Conservation (phyloP, 371 early-diverging fungal genomes). For the Mycotypha africana region DNA sequence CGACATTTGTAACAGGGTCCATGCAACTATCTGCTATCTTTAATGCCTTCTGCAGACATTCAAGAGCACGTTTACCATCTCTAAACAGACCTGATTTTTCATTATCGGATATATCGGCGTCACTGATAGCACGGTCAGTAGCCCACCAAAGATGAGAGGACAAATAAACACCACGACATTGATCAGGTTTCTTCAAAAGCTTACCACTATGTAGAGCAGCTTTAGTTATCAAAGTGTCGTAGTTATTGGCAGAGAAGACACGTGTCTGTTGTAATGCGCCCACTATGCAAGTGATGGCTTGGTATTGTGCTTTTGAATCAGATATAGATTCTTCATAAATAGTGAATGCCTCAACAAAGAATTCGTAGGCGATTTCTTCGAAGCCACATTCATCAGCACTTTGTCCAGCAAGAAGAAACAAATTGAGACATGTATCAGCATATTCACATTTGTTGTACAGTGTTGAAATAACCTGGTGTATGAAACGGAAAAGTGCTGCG, state of each 20-base stretch:
- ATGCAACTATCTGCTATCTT: constrained; percentile 92
- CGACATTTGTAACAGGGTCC: constrained; percentile 78
- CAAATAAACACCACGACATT: constrained; percentile 77
- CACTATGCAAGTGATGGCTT: constrained; percentile 78
- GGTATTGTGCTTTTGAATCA: constrained; percentile 82
- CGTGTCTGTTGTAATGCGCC: constrained; percentile 52
- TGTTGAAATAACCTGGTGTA: constrained; percentile 69
- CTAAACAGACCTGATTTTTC: constrained; percentile 17
- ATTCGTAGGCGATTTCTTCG: constrained; percentile 88
- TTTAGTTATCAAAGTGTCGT: constrained; percentile 87
- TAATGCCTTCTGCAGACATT: constrained; percentile 86
- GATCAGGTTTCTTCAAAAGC: constrained; percentile 88
- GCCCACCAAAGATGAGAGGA: constrained; percentile 92
- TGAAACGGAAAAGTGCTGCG: constrained; percentile 62
- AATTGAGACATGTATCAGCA: constrained; percentile 59
- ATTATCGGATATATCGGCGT: constrained; percentile 17
- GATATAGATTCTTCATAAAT: constrained; percentile 91
- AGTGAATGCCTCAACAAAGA: constrained; percentile 90
- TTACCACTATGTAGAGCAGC: constrained; percentile 81
- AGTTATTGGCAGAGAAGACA: constrained; percentile 75
- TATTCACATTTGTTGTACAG: constrained; percentile 63
- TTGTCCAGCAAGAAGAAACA: constrained; percentile 79
- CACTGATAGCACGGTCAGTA: constrained; percentile 39
- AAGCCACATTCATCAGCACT: constrained; percentile 76
- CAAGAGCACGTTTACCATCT: constrained; percentile 79